Evolutionary conservation across 495 filamentous ascomycete genomes (phyloP).

Genomic region (Pyrenopolyporus hunteri): DNA sequence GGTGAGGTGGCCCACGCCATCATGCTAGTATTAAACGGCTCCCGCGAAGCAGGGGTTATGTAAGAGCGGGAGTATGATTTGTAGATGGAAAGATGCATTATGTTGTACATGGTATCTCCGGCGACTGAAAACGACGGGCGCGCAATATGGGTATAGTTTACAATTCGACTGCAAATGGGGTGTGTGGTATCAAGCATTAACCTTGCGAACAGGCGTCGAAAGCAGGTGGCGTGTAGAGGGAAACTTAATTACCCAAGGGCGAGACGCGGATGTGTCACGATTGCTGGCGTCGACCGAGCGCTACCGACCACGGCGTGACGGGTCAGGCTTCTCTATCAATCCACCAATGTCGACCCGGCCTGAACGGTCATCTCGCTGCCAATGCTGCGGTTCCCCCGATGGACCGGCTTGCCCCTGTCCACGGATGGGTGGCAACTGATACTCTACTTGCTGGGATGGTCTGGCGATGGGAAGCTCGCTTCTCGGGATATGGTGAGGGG

Average conservation of each 20-base stretch:
- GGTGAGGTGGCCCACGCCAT: slow-evolving; percentile 10
- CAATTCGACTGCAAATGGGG: slow-evolving; percentile 33
- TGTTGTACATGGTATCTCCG: slow-evolving; percentile 48
- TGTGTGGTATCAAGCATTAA: slow-evolving; percentile 34
- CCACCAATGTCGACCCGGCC: slow-evolving; percentile 61
- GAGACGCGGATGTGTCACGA: background rate
- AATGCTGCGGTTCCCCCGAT: slow-evolving; percentile 42
- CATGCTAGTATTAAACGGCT: slow-evolving; percentile 30
- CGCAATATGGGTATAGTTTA: slow-evolving; percentile 38
- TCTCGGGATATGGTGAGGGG: slow-evolving; percentile 53
- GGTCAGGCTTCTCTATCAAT: slow-evolving; percentile 54
- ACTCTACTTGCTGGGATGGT: slow-evolving; percentile 48
- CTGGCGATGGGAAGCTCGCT: slow-evolving; percentile 50
- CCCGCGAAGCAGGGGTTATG: slow-evolving; percentile 20
- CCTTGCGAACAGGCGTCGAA: slow-evolving; percentile 13
- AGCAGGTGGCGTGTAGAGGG: background rate
- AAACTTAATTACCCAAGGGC: slow-evolving; percentile 5
- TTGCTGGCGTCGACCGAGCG: slow-evolving; percentile 14
- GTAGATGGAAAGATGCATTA: slow-evolving; percentile 43
- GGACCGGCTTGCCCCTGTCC: slow-evolving; percentile 47
- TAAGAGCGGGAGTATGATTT: slow-evolving; percentile 29
- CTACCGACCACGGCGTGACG: slow-evolving; percentile 38
- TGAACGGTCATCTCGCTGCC: slow-evolving; percentile 53
- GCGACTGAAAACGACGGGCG: slow-evolving; percentile 35
- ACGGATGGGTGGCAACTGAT: slow-evolving; percentile 60